Base-by-base conservation (phyloP, 768 basidiomycete genomes). In the Scleroderma citrinum region DNA sequence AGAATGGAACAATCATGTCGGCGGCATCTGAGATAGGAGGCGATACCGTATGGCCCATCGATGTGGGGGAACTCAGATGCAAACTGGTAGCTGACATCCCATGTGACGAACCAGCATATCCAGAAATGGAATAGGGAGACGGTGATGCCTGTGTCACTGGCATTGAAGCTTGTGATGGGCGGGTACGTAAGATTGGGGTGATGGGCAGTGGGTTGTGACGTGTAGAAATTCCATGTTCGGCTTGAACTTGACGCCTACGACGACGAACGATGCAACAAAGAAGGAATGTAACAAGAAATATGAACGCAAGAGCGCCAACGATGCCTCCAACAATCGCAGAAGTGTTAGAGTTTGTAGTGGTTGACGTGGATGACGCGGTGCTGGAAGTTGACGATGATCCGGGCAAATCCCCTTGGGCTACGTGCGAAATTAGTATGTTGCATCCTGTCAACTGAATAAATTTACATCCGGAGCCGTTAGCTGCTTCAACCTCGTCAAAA, bases 1-100 rank as follows among this genome's bases (percentile, higher is more conserved):
- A 38, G 48, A 65, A 65, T 17, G 65, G 64, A 0, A 55, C 12
- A 19, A 65, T 56, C 29, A 63, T 47, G 26, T 61, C 56, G 7
- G 55, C 55, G 7, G 50, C 44, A 45, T 67, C 63, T 2, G 50
- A 11, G 46, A 57, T 31, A 12, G 44, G 51, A 1, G 31, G 40
- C 17, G 23, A 8, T n/a, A 57, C 21, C 2, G 46, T 20, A 26
- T 44, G 52, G 19, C 32, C 40, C 2, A 43, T 0, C 1, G 53
- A 48, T 19, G 46, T 19, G 6, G 49, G 51, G 3, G 54, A 51
- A 19, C 2, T 4, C 13, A 48, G 39, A 3, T 26, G 26, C 12
- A 56, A 46, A 19, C 41, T 65, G 8, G 48, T 24, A n/a, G 43
- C 44, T 23, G 63, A 59, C 21, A 43, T 44, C 14, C 11, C 20